Evolutionary conservation across 2,329 filamentous ascomycete genomes (phyloP).

Genomic region (Talaromyces sp.): DNA sequence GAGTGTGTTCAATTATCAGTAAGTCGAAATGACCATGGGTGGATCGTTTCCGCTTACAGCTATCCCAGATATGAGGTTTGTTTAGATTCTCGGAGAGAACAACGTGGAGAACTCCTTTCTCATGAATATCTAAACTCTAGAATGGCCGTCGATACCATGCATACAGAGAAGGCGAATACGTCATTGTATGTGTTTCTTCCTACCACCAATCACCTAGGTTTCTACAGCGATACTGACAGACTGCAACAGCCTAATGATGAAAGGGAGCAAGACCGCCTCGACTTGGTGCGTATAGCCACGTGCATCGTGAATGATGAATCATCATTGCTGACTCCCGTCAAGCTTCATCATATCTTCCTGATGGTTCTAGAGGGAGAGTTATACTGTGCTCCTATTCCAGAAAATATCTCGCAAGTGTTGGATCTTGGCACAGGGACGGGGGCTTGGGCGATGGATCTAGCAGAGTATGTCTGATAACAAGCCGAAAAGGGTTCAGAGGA

Average conservation of each 20-base stretch:
- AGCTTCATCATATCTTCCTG: conserved; percentile 24
- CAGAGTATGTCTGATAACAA: conserved; percentile 14
- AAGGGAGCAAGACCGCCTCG: conserved; percentile 11
- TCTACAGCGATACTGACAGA: not conserved
- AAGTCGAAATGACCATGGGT: not conserved
- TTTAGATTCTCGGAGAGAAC: not conserved
- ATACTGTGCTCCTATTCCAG: conserved; percentile 20
- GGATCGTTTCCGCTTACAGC: not conserved
- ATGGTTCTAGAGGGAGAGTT: conserved; percentile 19
- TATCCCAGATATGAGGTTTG: not conserved
- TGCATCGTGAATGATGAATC: not conserved
- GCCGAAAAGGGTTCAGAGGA: conserved; percentile 15
- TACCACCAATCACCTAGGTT: not conserved
- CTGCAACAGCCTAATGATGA: conserved; percentile 9
- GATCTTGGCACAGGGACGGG: conserved; percentile 15
- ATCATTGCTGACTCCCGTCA: not conserved
- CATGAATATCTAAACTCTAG: not conserved
- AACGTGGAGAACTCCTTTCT: not conserved
- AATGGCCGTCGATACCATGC: conserved; percentile 14
- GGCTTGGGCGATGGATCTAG: conserved; percentile 12
- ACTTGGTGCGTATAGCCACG: conserved; percentile 4
- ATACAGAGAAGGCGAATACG: conserved; percentile 11
- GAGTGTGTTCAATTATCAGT: conserved; percentile 4
- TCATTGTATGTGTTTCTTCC: not conserved
- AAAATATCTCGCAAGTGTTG: not conserved